Evolutionary conservation across 2,329 filamentous ascomycete species (phyloP).

Genomic region (Phyllosticta citribraziliensis): DNA sequence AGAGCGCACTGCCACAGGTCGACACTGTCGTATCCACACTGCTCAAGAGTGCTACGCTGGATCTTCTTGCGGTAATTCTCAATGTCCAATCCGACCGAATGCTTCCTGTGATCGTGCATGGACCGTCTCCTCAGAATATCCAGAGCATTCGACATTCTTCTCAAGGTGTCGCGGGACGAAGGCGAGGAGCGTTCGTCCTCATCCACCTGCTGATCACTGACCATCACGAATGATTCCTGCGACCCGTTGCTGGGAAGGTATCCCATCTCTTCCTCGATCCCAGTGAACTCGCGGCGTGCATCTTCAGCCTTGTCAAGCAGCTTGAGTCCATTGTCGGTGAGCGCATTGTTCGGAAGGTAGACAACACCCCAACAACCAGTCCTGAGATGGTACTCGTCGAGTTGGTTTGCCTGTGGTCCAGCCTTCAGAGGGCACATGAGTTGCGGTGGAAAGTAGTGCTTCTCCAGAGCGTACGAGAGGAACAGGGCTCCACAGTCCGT

Average conservation of each 20-base stretch:
- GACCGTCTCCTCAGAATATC: neutral
- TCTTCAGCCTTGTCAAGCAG: constrained; percentile 10
- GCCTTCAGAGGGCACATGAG: constrained; percentile 24
- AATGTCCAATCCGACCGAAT: neutral
- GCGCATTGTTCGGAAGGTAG: constrained; percentile 21
- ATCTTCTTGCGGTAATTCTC: constrained; percentile 26
- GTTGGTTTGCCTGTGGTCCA: constrained; percentile 19
- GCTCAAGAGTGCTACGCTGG: constrained; percentile 29
- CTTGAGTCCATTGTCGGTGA: constrained; percentile 9
- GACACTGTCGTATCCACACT: constrained; percentile 20
- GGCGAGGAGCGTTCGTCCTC: neutral
- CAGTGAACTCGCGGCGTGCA: constrained; percentile 1
- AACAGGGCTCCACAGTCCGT: constrained; percentile 30
- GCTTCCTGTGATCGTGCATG: constrained; percentile 2
- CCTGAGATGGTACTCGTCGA: constrained; percentile 20
- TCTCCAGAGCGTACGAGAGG: constrained; percentile 30
- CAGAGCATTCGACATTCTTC: no score
- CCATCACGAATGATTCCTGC: constrained; percentile 1
- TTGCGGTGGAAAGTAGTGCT: constrained; percentile 29
- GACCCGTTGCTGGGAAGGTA: neutral
- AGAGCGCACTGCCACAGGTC: constrained; percentile 31
- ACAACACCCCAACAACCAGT: constrained; percentile 23
- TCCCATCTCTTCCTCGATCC: neutral
- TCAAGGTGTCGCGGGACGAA: no score
- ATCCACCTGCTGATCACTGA: constrained; percentile 8